A percentile compares a stretch with the other conserved stretches of the same genome.
These are phyloP conservation scores for Chlorella ohadii DNA, from an alignment of 139 green algal species.

Conservation along the genomic window DNA sequence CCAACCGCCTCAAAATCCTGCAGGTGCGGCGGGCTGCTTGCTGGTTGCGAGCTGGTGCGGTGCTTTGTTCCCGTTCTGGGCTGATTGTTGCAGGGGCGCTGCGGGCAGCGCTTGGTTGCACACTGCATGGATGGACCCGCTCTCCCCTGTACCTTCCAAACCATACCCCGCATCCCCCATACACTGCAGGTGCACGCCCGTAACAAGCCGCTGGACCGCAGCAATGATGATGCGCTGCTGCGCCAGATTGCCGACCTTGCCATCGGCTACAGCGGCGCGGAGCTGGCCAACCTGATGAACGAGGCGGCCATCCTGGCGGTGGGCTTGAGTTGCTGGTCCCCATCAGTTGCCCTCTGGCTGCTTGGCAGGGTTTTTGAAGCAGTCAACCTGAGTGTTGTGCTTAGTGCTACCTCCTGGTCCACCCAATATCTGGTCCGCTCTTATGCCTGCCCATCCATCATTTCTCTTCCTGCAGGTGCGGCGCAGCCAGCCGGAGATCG, in stretches of 20 bases:
- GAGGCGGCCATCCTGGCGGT: slow-evolving; percentile 79
- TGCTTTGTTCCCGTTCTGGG: too few species aligned
- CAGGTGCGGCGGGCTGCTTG: slow-evolving; percentile 45
- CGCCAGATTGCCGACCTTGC: slow-evolving; percentile 59
- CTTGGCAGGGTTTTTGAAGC: background rate
- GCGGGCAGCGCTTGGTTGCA: too few species aligned
- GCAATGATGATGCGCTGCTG: slow-evolving; percentile 55
- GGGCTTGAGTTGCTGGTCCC: background rate
- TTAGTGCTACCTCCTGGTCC: too few species aligned
- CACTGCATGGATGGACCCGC: too few species aligned
- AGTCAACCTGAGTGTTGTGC: background rate
- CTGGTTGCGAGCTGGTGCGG: too few species aligned
- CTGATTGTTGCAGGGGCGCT: too few species aligned
- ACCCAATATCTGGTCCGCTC: too few species aligned
- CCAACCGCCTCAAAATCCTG: slow-evolving; percentile 71
- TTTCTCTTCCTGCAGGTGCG: slow-evolving; percentile 41
- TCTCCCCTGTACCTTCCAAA: background rate
- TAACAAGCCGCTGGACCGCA: slow-evolving; percentile 62
- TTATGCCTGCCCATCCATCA: background rate
- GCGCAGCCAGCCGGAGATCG: slow-evolving; percentile 46
- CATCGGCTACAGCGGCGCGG: slow-evolving; percentile 71
- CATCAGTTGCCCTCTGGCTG: background rate
- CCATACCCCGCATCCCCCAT: background rate
- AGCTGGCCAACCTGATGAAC: slow-evolving; percentile 84
- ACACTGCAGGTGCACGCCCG: slow-evolving; percentile 66